Evolutionary conservation across 768 basidiomycete genomes (phyloP), one percentile per base, ranked within the genome.

Genomic region (Rubroboletus pulcherrimus): DNA sequence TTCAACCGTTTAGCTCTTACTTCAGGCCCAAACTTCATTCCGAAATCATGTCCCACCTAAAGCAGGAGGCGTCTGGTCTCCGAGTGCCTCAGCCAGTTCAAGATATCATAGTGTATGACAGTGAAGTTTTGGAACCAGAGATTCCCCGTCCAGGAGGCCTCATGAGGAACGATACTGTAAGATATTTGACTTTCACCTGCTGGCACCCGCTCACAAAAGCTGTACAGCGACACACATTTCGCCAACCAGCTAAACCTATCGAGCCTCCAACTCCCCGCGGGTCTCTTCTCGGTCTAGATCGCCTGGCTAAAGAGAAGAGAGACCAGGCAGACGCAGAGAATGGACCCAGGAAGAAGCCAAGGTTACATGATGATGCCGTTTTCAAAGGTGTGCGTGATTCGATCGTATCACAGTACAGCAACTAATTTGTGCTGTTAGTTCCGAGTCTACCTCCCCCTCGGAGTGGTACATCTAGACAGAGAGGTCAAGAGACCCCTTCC

Each of bases 401-500:
- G 7, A 15, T 10, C 0, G 37, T 31, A 19, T 33, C 24, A 34
- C 6, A 1, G 8, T 29, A 26, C n/a, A 1, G 9, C 7, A 30
- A 35, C 35, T 63, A 2, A 63, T 52, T 30, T 9, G 24, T 17
- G 14, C 15, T 12, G 15, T 6, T 55, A 97, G 95, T 98, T 19
- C 95, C 95, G 0, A 79, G 71, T 38, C 70, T 95, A 21, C 95
- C 93, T 55, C 74, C 76, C 14, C 75, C 75, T 31, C 78, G 82
- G 44, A 72, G 68, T 39, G 70, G 75, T n/a, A 84, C 87, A 64
- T 66, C 79, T 3, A 81, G 96, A 6, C 85, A 89, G 57, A 77
- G 89, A 56, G 90, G 85, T 0, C 88, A 89, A 62, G 96, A 97
- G 61, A 98, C 96, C 0, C 96, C 96, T 0, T 96, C 95, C 19